These are phyloP conservation scores for Heteromeles arbutifolia DNA, from an alignment of 306 rosid species.

Conservation along the genomic window DNA sequence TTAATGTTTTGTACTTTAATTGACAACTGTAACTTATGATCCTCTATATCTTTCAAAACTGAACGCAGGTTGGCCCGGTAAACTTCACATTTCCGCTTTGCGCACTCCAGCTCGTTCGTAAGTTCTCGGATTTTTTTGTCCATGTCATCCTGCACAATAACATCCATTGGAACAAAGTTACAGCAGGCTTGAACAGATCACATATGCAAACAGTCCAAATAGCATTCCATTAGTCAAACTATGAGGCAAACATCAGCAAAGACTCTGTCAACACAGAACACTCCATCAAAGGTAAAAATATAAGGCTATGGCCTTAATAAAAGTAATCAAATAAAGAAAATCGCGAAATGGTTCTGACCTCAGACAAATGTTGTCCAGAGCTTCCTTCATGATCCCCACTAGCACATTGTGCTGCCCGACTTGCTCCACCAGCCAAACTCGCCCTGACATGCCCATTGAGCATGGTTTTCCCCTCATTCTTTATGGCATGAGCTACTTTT, in stretches of 20 bases:
- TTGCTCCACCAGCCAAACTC: slow-evolving; percentile 35
- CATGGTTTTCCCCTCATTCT: slow-evolving; percentile 50
- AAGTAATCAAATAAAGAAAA: neutral
- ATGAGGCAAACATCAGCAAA: neutral
- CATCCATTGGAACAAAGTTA: neutral
- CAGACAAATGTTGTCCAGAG: slow-evolving; percentile 52
- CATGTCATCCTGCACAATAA: slow-evolving; percentile 75
- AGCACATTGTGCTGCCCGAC: slow-evolving; percentile 31
- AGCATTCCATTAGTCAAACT: neutral
- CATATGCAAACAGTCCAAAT: neutral
- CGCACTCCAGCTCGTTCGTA: slow-evolving; percentile 55
- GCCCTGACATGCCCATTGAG: slow-evolving; percentile 56
- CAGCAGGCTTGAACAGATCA: neutral
- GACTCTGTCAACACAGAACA: neutral
- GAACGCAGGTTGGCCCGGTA: slow-evolving; percentile 93
- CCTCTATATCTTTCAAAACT: slow-evolving; percentile 92
- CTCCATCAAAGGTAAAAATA: neutral
- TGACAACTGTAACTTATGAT: slow-evolving; percentile 84
- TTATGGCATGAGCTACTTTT: slow-evolving; percentile 49
- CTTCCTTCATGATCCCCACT: slow-evolving; percentile 41
- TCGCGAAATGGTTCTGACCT: slow-evolving; percentile 52
- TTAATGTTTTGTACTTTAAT: slow-evolving; percentile 91
- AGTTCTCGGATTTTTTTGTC: slow-evolving; percentile 72
- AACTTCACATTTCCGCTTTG: slow-evolving; percentile 82
- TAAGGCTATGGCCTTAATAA: neutral